A percentile compares a stretch with the other conserved stretches of the same genome.
Evolutionary conservation across 2,329 filamentous ascomycete genomes (phyloP).

Genomic region (Colletotrichum lentis): DNA sequence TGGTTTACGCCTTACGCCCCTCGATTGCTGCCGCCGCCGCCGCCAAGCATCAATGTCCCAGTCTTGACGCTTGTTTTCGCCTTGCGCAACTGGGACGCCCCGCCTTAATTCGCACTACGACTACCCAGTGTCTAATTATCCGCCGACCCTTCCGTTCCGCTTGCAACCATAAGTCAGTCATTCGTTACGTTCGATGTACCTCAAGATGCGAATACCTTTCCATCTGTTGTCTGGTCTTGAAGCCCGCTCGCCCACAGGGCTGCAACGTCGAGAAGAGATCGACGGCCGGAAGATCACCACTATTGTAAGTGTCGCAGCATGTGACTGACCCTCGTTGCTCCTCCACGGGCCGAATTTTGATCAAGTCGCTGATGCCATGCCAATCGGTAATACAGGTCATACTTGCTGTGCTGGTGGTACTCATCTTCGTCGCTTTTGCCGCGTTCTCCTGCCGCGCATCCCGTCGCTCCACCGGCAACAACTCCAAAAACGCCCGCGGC

Average conservation of each 20-base stretch:
- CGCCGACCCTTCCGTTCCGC: constrained; percentile 25
- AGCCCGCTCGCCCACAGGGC: neutral
- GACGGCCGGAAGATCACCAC: constrained; percentile 33
- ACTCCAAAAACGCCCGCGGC: neutral
- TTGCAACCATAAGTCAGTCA: constrained; percentile 12
- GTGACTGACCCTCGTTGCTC: neutral
- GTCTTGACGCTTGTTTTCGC: constrained; percentile 31
- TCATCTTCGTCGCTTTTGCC: constrained; percentile 41
- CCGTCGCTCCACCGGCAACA: constrained; percentile 48
- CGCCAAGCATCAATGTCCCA: constrained; percentile 29
- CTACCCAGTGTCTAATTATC: constrained; percentile 12
- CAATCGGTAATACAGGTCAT: constrained; percentile 40
- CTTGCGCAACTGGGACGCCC: constrained; percentile 34
- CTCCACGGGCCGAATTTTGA: neutral
- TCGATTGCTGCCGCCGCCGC: neutral
- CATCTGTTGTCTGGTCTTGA: neutral
- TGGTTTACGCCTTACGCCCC: neutral
- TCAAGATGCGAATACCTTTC: constrained; percentile 31
- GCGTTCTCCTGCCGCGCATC: constrained; percentile 40
- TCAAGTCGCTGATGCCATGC: constrained; percentile 15
- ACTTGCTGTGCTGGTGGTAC: constrained; percentile 40
- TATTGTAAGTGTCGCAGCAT: constrained; percentile 29
- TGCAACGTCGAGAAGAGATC: constrained; percentile 19
- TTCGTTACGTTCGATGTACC: constrained; percentile 35
- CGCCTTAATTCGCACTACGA: constrained; percentile 26